phyloP scores from a whole-genome alignment of 2,329 filamentous ascomycete genomes.

The Anthostomella pinea region DNA sequence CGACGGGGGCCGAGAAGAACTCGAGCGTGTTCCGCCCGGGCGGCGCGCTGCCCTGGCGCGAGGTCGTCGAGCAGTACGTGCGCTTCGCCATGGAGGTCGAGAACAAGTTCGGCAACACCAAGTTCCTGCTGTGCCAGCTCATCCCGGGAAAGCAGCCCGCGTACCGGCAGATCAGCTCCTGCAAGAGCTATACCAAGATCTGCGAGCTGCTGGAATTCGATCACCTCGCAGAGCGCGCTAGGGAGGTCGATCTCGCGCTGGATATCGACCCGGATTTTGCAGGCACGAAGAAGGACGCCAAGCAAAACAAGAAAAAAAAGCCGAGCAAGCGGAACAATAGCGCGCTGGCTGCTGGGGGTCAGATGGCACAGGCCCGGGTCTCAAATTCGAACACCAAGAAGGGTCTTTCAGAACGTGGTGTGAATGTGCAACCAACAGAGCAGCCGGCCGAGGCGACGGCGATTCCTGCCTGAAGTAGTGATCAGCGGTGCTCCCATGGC shows the following conservation, averaged over 20 bases:
- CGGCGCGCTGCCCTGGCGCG: constrained; percentile 72
- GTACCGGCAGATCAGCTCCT: constrained; percentile 59
- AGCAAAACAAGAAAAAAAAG: constrained; percentile 30
- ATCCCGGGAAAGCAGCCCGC: constrained; percentile 73
- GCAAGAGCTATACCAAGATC: constrained; percentile 69
- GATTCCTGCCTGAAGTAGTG: constrained; percentile 9
- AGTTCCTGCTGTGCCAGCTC: constrained; percentile 82
- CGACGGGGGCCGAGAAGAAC: constrained; percentile 87
- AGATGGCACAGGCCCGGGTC: constrained; percentile 38
- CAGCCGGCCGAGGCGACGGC: constrained; percentile 14
- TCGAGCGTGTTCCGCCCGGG: constrained; percentile 80
- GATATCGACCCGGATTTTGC: constrained; percentile 54
- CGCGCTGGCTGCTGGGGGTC: constrained; percentile 48
- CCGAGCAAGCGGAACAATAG: constrained; percentile 36
- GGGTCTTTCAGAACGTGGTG: constrained; percentile 32
- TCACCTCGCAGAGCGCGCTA: constrained; percentile 61
- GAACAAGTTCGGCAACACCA: constrained; percentile 90
- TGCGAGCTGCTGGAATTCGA: constrained; percentile 65
- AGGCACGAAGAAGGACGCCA: constrained; percentile 31
- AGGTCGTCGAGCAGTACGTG: constrained; percentile 76
- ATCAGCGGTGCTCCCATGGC: not conserved
- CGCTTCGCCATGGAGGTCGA: constrained; percentile 70
- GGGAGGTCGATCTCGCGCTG: constrained; percentile 61
- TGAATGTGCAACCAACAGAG: constrained; percentile 12
- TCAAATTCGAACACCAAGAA: constrained; percentile 22